These are phyloP conservation scores for Phaseolus coccineus DNA, from an alignment of 331 rosid genomes.

Conservation along the genomic window DNA sequence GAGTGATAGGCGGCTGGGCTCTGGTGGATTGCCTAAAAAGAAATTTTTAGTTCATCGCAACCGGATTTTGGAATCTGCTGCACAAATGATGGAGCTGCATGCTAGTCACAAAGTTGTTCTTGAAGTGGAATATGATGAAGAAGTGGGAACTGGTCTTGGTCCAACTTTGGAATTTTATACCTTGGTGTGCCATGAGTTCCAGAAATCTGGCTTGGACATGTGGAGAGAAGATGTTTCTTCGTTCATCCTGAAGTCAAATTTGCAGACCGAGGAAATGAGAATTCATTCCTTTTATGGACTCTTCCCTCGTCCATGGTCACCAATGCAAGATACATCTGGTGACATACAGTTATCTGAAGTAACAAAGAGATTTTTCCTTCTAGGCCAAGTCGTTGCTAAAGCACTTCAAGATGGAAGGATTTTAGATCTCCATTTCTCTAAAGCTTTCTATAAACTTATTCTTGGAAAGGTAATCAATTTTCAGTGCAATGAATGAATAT, in stretches of 20 bases:
- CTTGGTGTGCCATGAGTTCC: constrained; percentile 88
- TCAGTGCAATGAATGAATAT: constrained; percentile 30
- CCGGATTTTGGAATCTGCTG: constrained; percentile 82
- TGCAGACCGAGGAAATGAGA: constrained; percentile 55
- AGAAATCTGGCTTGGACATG: constrained; percentile 81
- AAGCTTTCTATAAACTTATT: constrained; percentile 86
- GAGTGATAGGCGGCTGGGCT: constrained; percentile 63
- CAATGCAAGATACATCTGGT: constrained; percentile 52
- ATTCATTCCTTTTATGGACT: constrained; percentile 65
- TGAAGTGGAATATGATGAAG: constrained; percentile 93
- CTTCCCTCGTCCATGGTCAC: constrained; percentile 90
- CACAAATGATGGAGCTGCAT: constrained; percentile 85
- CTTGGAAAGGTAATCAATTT: constrained; percentile 80
- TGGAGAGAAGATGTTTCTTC: constrained; percentile 80
- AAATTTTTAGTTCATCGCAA: constrained; percentile 80
- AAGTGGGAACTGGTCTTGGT: constrained; percentile 99
- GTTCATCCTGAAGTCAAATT: constrained; percentile 43
- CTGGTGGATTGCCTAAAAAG: constrained; percentile 69
- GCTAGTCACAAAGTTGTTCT: constrained; percentile 75
- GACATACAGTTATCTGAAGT: constrained; percentile 67
- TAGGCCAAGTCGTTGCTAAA: constrained; percentile 91
- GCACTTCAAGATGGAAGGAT: constrained; percentile 97
- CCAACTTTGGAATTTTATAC: constrained; percentile 98
- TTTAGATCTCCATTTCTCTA: constrained; percentile 89
- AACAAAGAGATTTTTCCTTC: constrained; percentile 70